phyloP scores from a whole-genome alignment of 2,329 filamentous ascomycete genomes.

The Lojkania enalia region DNA sequence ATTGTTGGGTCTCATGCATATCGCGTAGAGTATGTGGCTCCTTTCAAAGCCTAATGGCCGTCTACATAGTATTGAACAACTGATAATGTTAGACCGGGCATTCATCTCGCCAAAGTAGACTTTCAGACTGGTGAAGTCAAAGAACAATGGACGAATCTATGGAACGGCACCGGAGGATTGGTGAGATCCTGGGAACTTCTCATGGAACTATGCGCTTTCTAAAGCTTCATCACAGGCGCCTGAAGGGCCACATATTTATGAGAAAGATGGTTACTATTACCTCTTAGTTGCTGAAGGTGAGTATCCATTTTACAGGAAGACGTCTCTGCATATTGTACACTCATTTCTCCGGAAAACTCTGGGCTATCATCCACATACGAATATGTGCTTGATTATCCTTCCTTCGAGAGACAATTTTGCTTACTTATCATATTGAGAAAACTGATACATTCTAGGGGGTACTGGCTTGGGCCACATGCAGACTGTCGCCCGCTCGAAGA shows the following conservation, averaged over 20 bases:
- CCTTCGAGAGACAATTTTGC: constrained; percentile 34
- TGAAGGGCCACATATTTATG: constrained; percentile 45
- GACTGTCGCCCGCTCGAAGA: constrained; percentile 42
- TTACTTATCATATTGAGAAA: constrained; percentile 28
- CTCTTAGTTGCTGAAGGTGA: constrained; percentile 38
- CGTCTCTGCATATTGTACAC: not conserved
- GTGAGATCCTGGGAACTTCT: constrained; percentile 9
- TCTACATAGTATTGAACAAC: not conserved
- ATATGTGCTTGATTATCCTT: too few species aligned
- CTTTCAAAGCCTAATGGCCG: not conserved
- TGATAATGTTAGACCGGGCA: constrained; percentile 25
- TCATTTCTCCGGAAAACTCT: too few species aligned
- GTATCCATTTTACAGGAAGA: not conserved
- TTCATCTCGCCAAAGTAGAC: constrained; percentile 36
- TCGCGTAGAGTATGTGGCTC: constrained; percentile 19
- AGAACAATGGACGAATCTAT: constrained; percentile 29
- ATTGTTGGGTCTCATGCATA: constrained; percentile 42
- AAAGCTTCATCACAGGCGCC: constrained; percentile 20
- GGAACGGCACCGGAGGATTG: constrained; percentile 43
- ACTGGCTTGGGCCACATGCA: constrained; percentile 43
- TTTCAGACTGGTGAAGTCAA: constrained; percentile 35
- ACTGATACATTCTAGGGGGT: constrained; percentile 32
- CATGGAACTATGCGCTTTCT: not conserved
- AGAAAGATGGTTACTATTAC: constrained; percentile 40
- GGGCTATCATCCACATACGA: too few species aligned